Base-by-base conservation (phyloP, 306 rosid species). In the Begonia peltatifolia region DNA sequence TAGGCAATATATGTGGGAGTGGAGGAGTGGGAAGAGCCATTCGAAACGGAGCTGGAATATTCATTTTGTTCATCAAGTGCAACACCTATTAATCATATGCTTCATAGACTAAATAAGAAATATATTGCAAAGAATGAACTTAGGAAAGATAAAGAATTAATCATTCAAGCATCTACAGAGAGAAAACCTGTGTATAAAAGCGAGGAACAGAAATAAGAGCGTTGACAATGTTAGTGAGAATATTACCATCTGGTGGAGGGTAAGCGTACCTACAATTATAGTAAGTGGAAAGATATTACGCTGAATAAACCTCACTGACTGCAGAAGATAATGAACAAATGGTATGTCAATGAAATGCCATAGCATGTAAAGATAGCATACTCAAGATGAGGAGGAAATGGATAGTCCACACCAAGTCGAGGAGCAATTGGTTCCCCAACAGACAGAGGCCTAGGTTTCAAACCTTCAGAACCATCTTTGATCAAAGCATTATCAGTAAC, bases 21-120 rank as follows among this genome's bases (percentile, higher is more conserved):
- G 97, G 97, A 52, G 97, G 97, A 56, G 90, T 80, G 53, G 95
- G 97, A 61, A 90, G 79, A 54, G 92, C 95, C 85, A 85, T 78
- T 11, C 92, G 84, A 74, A 90, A 90, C 22, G 97, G 97, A 63
- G 97, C 84, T 17, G 97, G 97, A 61, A 90, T 85, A 68, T 83
- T 80, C 97, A 90, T 85, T 79, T 85, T 90, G 78, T 90, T 90
- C 97, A 90, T 90, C 68, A 90, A 70, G 74, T 90, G 97, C 60
- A 90, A 74, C 68, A 89, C 97, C 95, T 89, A 66, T 50, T 59
- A 56, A 54, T 22, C 38, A 46, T 30, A 20, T 47, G 53, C 53
- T 14, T 30, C 42, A 58, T 47, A 25, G 22, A 14, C 17, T 30
- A 47, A 14, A 47, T 13, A 6, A 4, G 23, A 9, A 18, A 9